phyloP scores from a whole-genome alignment of 2,329 filamentous ascomycete species.

The Lasiodiplodia theobromae region DNA sequence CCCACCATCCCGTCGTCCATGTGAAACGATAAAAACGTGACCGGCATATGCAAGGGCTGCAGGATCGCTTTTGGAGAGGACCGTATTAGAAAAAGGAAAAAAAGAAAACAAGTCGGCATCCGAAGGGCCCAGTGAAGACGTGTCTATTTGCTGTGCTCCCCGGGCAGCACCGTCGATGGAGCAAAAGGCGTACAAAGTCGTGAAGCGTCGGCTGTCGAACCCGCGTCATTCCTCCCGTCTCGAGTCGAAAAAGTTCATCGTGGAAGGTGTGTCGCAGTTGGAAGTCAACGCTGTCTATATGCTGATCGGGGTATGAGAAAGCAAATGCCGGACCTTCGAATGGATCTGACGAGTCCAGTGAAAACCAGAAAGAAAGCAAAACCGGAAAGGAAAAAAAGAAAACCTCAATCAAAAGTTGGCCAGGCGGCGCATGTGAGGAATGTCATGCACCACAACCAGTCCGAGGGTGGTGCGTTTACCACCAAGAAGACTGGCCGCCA shows the following conservation, averaged over 20 bases:
- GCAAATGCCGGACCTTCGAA: constrained; percentile 49
- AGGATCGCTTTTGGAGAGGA: constrained; percentile 49
- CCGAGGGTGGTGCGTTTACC: constrained; percentile 53
- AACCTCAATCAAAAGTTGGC: constrained; percentile 23
- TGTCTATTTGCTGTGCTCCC: constrained; percentile 45
- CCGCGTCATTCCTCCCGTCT: constrained; percentile 36
- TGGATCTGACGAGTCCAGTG: constrained; percentile 36
- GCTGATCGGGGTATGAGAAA: constrained; percentile 55
- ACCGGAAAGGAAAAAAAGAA: constrained; percentile 36
- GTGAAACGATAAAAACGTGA: constrained; percentile 29
- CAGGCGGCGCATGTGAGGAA: constrained; percentile 18
- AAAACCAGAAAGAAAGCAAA: constrained; percentile 42
- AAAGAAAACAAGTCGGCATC: constrained; percentile 41
- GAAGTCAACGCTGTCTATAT: constrained; percentile 60
- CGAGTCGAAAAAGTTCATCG: constrained; percentile 42
- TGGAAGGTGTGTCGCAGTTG: constrained; percentile 50
- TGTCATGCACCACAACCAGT: constrained; percentile 32
- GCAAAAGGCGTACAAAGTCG: constrained; percentile 49
- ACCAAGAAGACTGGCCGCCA: constrained; percentile 74
- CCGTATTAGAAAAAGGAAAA: constrained; percentile 36
- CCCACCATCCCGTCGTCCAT: constrained; percentile 29
- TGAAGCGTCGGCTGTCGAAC: constrained; percentile 46
- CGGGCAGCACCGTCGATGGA: constrained; percentile 50
- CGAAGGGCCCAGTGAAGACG: constrained; percentile 46
- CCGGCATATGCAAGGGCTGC: constrained; percentile 32